Conservation (phyloP, 202 grass and related monocot species). For the Musa balbisiana region DNA sequence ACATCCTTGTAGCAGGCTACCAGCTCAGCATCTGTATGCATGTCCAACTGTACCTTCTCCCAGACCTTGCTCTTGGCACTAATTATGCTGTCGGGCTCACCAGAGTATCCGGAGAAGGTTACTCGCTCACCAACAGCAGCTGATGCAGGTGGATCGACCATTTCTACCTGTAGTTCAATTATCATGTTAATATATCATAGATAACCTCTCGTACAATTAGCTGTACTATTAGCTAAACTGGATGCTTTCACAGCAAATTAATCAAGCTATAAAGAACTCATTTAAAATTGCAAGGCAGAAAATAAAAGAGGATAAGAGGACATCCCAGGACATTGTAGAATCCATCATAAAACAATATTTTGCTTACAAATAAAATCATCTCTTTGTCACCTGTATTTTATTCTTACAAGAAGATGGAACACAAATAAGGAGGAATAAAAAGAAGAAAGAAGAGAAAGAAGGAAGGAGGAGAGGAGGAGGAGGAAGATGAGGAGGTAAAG, state of each 20-base stretch:
- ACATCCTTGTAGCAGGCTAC: slow-evolving; percentile 72
- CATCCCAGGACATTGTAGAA: too few species aligned
- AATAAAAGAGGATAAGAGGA: not conserved
- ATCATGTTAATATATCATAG: not conserved
- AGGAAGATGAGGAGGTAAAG: too few species aligned
- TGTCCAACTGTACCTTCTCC: slow-evolving; percentile 62
- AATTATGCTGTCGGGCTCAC: slow-evolving; percentile 50
- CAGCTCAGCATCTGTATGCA: slow-evolving; percentile 54
- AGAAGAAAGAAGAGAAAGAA: not conserved
- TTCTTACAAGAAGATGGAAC: not conserved
- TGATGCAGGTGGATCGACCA: slow-evolving; percentile 66
- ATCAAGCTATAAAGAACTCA: not conserved
- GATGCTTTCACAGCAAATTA: not conserved
- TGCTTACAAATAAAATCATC: not conserved
- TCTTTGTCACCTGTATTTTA: not conserved
- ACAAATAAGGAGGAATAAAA: not conserved
- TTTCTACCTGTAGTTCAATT: slow-evolving; percentile 48
- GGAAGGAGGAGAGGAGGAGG: not conserved
- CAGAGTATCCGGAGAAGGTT: slow-evolving; percentile 51
- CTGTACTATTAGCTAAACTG: not conserved
- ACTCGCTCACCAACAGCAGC: slow-evolving; percentile 57
- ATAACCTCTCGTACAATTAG: not conserved
- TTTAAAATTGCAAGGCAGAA: not conserved
- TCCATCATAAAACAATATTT: not conserved
- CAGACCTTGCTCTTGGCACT: slow-evolving; percentile 81